A percentile compares a stretch with the other conserved stretches of the same genome.
phyloP scores from a whole-genome alignment of 305 asterid genomes.

The Plantago coronopus region DNA sequence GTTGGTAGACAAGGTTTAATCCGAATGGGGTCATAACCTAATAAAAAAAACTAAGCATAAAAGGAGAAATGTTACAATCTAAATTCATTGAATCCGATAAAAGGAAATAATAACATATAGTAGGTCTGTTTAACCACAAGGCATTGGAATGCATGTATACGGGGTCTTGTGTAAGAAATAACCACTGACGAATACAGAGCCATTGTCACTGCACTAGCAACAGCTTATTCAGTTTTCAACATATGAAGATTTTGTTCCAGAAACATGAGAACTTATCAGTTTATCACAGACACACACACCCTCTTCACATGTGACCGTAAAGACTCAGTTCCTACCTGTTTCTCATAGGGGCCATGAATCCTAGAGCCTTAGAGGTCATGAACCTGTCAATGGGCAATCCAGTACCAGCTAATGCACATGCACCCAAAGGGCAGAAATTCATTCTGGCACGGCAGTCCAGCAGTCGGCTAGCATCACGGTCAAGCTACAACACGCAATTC shows the following conservation, averaged over 20 bases:
- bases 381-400: constrained; percentile 96
- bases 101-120: not conserved
- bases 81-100: no score
- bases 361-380: constrained; percentile 84
- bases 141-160: no score
- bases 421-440: constrained; percentile 89
- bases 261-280: not conserved
- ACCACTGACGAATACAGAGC: no score
- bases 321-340: constrained; percentile 55
- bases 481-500: constrained; percentile 55
- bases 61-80: no score
- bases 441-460: constrained; percentile 71
- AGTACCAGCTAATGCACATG: constrained; percentile 98
- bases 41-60: not conserved
- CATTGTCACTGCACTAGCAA: no score
- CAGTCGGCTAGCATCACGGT: constrained; percentile 85
- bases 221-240: no score
- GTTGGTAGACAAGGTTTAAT: constrained; percentile 1
- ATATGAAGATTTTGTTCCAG: no score
- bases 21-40: not conserved
- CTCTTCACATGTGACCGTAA: not conserved
- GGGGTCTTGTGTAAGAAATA: no score
- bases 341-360: constrained; percentile 87
- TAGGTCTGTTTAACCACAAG: no score
- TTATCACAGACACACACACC: constrained; percentile 3